These are phyloP conservation scores for Hypomontagnella monticulosa DNA, from an alignment of 495 filamentous ascomycete genomes.

Conservation along the genomic window DNA sequence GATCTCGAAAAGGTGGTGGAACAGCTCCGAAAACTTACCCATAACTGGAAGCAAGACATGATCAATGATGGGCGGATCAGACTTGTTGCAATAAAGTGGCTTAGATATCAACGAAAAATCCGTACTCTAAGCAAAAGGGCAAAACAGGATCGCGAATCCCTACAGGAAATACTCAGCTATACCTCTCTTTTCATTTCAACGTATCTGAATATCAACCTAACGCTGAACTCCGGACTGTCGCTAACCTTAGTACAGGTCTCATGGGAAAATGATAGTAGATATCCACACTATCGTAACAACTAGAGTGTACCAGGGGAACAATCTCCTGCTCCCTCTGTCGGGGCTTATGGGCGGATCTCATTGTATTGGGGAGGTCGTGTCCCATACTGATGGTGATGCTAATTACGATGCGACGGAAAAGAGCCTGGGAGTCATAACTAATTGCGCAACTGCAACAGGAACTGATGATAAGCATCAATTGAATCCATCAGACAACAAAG, in stretches of 20 bases:
- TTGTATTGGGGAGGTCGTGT: neutral
- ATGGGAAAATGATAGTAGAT: slow-evolving; percentile 22
- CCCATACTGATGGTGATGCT: neutral
- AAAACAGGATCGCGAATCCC: neutral
- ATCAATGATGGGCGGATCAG: slow-evolving; percentile 4
- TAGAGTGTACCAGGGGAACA: neutral
- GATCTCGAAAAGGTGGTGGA: slow-evolving; percentile 1
- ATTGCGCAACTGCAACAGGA: too few relatives aligned
- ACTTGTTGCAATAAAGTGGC: slow-evolving; percentile 4
- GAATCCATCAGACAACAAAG: neutral
- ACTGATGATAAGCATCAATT: too few relatives aligned
- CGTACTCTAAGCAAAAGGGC: slow-evolving; percentile 9
- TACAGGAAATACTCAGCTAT: slow-evolving; percentile 1
- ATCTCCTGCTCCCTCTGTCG: neutral
- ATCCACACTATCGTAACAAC: slow-evolving; percentile 16
- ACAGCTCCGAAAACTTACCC: neutral
- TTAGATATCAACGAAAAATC: slow-evolving; percentile 2
- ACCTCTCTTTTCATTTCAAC: slow-evolving; percentile 4
- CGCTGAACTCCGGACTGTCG: neutral
- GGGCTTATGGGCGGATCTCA: neutral
- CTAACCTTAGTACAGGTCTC: slow-evolving; percentile 1
- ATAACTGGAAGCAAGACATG: neutral
- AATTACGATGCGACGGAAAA: neutral
- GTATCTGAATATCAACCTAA: neutral
- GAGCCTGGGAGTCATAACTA: too few relatives aligned